Evolutionary conservation across 768 basidiomycete genomes (phyloP), one percentile per base, ranked within the genome.

Genomic region (Suillus sp.): DNA sequence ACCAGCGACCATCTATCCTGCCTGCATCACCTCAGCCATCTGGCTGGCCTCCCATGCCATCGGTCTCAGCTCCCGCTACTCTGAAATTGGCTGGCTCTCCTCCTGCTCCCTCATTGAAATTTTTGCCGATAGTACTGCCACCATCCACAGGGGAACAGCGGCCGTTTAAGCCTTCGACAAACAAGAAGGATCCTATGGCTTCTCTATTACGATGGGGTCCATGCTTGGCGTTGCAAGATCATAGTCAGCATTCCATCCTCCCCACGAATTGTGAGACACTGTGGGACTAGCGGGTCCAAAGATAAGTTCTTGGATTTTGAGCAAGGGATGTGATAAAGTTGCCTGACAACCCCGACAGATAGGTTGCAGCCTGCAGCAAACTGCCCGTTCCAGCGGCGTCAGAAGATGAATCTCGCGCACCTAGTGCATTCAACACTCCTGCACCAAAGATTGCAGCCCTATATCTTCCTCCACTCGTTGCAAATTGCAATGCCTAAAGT

Each of bases 181-280:
- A 75, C 64, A 90, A 86, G 79, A 90, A 81, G 74, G 85, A 90
- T 71, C 87, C 86, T 27, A 85, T 86, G 84, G 68, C 80, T 43
- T 72, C 79, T 3, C 68, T 84, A 11, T 93, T 93, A n/a, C n/a
- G n/a, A n/a, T 25, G 5, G 66, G 25, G 57, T 71, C 54, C 2
- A 61, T 40, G 27, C 71, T 69, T 0, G 79, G 74, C 9, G 56
- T 35, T 2, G 50, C 25, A 2, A 75, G 0, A 45, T 66, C 62
- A 34, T 69, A 70, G 1, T 70, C 54, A 2, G 75, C 65, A 18
- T 76, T 68, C 78, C 78, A 79, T 27, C 77, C 76, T 11, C 72
- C 74, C 65, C 74, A 79, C 25, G 68, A 57, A 35, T 67, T 55
- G 37, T 70, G 61, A 1, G 69, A 53, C 2, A 61, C 66, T 22